Evolutionary conservation across 2,329 filamentous ascomycete genomes (phyloP).

Genomic region (Xylariaceae sp.): DNA sequence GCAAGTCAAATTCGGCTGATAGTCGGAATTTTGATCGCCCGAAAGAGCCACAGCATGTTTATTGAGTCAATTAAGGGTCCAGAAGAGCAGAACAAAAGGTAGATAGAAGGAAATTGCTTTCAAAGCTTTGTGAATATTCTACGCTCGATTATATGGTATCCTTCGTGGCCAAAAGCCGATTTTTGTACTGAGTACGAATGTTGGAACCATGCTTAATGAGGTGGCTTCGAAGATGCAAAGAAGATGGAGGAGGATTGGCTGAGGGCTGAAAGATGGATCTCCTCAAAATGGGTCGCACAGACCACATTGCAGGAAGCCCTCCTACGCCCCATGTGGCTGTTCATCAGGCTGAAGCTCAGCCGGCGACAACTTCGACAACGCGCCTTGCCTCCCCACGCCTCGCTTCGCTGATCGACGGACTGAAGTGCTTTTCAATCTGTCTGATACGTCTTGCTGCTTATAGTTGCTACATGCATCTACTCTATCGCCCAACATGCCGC

Average conservation of each 20-base stretch:
- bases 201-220: no score
- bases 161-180: no score
- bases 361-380: conserved; percentile 4
- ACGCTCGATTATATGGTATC: no score
- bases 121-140: neutral
- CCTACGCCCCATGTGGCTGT: conserved; percentile 14
- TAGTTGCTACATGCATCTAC: conserved; percentile 28
- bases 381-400: conserved; percentile 17
- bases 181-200: no score
- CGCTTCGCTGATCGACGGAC: conserved; percentile 10
- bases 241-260: no score
- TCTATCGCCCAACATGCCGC: conserved; percentile 63
- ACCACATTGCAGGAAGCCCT: conserved; percentile 2
- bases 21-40: conserved; percentile 18
- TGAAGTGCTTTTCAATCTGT: conserved; percentile 7
- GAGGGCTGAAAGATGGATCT: no score
- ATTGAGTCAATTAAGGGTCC: neutral
- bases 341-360: conserved; percentile 20
- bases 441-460: conserved; percentile 9
- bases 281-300: no score
- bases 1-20: conserved; percentile 23
- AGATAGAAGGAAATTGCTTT: neutral
- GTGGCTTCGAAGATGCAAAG: no score
- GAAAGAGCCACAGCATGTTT: conserved; percentile 13
- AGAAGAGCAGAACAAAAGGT: neutral